These are phyloP conservation scores for Teunomyces lycoperdinae DNA, from an alignment of 805 yeast species.

Conservation along the genomic window DNA sequence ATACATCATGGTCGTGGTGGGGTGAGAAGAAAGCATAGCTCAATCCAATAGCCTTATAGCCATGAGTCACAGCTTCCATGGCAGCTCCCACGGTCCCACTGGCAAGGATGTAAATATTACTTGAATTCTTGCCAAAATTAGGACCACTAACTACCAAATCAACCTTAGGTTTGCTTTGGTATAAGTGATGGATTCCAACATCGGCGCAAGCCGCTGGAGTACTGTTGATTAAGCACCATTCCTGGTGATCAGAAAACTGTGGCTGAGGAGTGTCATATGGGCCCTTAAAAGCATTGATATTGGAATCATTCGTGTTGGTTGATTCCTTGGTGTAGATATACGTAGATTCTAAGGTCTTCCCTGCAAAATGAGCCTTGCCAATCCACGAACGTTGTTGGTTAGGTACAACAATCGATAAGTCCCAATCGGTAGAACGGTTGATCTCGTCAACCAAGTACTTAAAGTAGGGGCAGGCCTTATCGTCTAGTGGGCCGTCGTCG, in stretches of 20 bases:
- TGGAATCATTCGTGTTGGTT: constrained; percentile 39
- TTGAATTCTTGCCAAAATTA: constrained; percentile 89
- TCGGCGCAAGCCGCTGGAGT: constrained; percentile 97
- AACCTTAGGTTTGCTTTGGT: constrained; percentile 55
- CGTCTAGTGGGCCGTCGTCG: constrained; percentile 94
- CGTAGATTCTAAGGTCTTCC: constrained; percentile 55
- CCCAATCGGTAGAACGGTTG: constrained; percentile 69
- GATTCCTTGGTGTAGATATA: constrained; percentile 56
- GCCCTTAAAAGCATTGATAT: constrained; percentile 56
- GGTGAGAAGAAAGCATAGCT: constrained; percentile 75
- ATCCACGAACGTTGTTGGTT: constrained; percentile 91
- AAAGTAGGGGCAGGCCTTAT: constrained; percentile 76
- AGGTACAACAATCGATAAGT: constrained; percentile 80
- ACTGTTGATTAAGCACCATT: constrained; percentile 86
- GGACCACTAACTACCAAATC: constrained; percentile 95
- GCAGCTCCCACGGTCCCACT: constrained; percentile 98
- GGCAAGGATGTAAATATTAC: constrained; percentile 82
- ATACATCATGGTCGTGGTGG: constrained; percentile 45
- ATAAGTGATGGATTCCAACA: constrained; percentile 76
- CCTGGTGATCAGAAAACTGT: constrained; percentile 46
- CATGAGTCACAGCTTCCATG: constrained; percentile 82
- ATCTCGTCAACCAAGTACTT: constrained; percentile 76
- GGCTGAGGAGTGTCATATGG: constrained; percentile 58
- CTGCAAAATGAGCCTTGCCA: constrained; percentile 95
- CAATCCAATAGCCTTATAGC: constrained; percentile 71